Base-by-base conservation (phyloP, 192 early-diverging fungal genomes). In the Mortierella claussenii region DNA sequence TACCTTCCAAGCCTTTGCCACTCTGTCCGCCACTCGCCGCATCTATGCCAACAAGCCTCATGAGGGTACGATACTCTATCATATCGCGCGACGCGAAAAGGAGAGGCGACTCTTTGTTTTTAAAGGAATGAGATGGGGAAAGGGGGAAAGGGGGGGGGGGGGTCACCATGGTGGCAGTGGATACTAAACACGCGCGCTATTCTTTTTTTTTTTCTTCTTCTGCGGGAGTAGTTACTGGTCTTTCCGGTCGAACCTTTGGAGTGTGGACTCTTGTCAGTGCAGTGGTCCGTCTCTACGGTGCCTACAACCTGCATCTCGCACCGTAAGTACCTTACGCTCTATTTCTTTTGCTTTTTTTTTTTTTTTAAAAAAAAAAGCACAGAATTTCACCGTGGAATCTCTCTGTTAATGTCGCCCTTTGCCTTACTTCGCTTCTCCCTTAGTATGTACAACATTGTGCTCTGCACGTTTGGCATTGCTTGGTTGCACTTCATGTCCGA, bases 181-280 rank as follows among this genome's bases (percentile, higher is more conserved):
- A n/a, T n/a, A n/a, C n/a, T n/a, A n/a, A n/a, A n/a, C n/a, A n/a
- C n/a, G n/a, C n/a, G n/a, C n/a, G n/a, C n/a, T n/a, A n/a, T n/a
- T n/a, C n/a, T n/a, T n/a, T n/a, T n/a, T n/a, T n/a, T n/a, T n/a
- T n/a, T n/a, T n/a, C n/a, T n/a, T n/a, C n/a, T n/a, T n/a, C n/a
- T n/a, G n/a, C n/a, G n/a, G n/a, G n/a, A n/a, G 11, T 83, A 89
- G 95, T 93, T n/a, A 95, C 94, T 3, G 81, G 86, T 28, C 84
- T 98, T 66, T 87, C 89, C 21, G 87, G 90, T 33, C 91, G 94
- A 32, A 79, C 94, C 49, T 94, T 96, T 88, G 96, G 92, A 7
- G 82, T 89, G 23, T 98, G 95, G 95, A 97, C 96, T 0, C 83
- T 93, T 61, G 86, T 91, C 21, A 90, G 89, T 20, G 90, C 86